Evolutionary conservation across 176 grass and related monocot species (phyloP).

Genomic region (Cymbopogon citratus): DNA sequence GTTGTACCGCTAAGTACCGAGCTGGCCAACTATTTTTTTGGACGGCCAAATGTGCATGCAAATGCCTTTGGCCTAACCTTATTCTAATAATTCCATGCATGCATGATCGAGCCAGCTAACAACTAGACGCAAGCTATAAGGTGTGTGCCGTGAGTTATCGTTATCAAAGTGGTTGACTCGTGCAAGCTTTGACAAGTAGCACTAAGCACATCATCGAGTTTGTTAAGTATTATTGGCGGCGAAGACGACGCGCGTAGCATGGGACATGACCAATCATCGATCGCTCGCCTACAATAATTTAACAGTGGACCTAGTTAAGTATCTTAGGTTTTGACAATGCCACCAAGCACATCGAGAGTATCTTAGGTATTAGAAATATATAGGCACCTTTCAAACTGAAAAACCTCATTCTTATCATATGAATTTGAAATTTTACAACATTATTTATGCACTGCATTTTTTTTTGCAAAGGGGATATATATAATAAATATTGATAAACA

Average conservation of each 20-base stretch:
- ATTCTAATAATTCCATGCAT: conserved; percentile 5
- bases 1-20: not conserved
- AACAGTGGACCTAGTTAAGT: not conserved
- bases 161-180: not conserved
- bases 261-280: conserved; percentile 11
- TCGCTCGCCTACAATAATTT: not conserved
- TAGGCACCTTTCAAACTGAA: too few species aligned
- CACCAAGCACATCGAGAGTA: too few species aligned
- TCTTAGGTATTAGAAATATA: too few species aligned
- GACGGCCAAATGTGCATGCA: conserved; percentile 23
- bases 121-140: not conserved
- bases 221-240: not conserved
- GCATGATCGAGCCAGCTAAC: not conserved
- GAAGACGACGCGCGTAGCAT: not conserved
- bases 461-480: too few species aligned
- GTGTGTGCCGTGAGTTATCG: not conserved
- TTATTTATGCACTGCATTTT: too few species aligned
- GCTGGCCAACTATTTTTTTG: conserved; percentile 14
- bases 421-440: too few species aligned
- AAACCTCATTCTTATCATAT: too few species aligned
- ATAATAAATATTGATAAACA: too few species aligned
- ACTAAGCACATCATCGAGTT: not conserved
- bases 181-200: conserved; percentile 10
- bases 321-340: not conserved
- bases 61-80: conserved; percentile 34